A percentile compares a stretch with the other conserved stretches of the same genome.
phyloP scores from a whole-genome alignment of 169 alveolate species.

The Plasmodium inui region DNA sequence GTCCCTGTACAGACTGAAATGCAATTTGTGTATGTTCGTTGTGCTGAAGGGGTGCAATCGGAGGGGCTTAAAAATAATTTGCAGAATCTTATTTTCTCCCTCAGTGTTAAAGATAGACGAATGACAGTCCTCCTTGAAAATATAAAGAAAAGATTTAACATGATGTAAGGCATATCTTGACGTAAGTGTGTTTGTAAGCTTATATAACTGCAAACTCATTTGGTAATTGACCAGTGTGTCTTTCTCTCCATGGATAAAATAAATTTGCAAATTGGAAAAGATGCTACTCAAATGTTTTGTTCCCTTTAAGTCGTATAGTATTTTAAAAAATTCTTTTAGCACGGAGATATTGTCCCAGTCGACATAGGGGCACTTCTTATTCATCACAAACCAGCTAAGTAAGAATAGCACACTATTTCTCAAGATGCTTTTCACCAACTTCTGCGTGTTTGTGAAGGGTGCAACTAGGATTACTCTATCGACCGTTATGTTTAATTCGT shows the following conservation, averaged over 20 bases:
- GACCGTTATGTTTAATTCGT: constrained; percentile 35
- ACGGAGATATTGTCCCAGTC: constrained; percentile 64
- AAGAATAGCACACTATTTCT: constrained; percentile 50
- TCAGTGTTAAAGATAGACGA: constrained; percentile 62
- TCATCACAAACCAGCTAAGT: constrained; percentile 65
- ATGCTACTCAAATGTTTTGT: constrained; percentile 22
- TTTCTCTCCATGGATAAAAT: constrained; percentile 70
- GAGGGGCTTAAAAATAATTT: constrained; percentile 66
- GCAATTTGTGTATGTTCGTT: constrained; percentile 49
- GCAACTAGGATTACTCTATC: constrained; percentile 53
- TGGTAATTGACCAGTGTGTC: constrained; percentile 63
- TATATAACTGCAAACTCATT: constrained; percentile 50
- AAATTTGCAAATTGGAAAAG: constrained; percentile 40
- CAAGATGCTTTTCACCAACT: constrained; percentile 52
- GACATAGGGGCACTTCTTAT: constrained; percentile 68
- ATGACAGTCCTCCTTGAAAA: constrained; percentile 61
- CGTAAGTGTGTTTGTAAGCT: constrained; percentile 34
- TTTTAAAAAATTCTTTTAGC: constrained; percentile 50
- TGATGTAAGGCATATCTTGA: constrained; percentile 30
- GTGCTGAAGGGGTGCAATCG: constrained; percentile 70
- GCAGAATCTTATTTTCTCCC: constrained; percentile 53
- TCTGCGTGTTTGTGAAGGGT: constrained; percentile 73
- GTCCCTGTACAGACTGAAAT: constrained; percentile 48
- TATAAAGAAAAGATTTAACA: constrained; percentile 23
- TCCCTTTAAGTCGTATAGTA: constrained; percentile 45